These are phyloP conservation scores for Physcomitrellopsis africana DNA, from an alignment of 225 moss, liverwort and hornwort genomes.

Conservation along the genomic window DNA sequence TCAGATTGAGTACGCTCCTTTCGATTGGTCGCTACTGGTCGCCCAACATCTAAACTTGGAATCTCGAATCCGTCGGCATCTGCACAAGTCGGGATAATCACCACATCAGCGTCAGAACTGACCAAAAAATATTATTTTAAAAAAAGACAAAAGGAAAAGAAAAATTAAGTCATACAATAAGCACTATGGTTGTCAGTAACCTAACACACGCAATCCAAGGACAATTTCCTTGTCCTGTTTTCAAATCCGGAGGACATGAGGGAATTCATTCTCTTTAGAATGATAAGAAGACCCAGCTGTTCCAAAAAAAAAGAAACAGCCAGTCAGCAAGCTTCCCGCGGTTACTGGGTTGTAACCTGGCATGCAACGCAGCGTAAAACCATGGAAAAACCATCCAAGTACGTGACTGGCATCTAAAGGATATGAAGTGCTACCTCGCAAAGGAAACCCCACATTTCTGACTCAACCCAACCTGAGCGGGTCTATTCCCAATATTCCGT, in stretches of 20 bases:
- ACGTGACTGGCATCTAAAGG: neutral
- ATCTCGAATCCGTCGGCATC: conserved; percentile 99
- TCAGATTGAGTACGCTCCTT: conserved; percentile 72
- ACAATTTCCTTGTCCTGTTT: neutral
- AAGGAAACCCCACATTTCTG: conserved; percentile 6
- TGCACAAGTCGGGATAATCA: conserved; percentile 34
- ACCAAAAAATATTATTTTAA: too few species aligned
- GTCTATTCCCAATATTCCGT: too few species aligned
- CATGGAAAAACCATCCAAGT: neutral
- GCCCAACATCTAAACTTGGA: conserved; percentile 84
- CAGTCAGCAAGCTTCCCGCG: neutral
- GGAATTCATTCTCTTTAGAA: neutral
- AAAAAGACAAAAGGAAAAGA: too few species aligned
- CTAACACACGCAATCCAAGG: neutral
- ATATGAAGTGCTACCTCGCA: neutral
- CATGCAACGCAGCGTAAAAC: conserved; percentile 1
- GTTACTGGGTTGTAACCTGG: neutral
- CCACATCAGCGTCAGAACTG: neutral
- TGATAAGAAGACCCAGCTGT: neutral
- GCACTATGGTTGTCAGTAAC: neutral
- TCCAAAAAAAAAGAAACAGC: neutral
- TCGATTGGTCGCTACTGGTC: conserved; percentile 59
- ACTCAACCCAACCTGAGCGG: too few species aligned
- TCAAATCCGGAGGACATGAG: neutral
- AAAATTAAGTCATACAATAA: too few species aligned